Evolutionary conservation across 495 filamentous ascomycete species (phyloP), one percentile per base, ranked within the genome.

Genomic region (Xylaria cubensis): DNA sequence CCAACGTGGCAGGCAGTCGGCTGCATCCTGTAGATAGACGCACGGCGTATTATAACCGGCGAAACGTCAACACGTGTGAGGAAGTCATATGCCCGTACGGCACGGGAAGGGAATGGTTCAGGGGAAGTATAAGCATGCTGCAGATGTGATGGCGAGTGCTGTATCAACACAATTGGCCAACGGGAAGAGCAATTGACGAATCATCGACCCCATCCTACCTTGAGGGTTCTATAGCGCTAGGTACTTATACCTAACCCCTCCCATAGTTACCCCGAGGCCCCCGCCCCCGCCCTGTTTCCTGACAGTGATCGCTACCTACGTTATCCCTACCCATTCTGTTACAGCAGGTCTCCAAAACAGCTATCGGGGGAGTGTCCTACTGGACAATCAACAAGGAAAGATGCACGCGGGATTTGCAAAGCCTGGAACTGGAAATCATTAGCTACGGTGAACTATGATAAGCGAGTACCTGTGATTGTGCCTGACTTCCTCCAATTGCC

Each of bases 21-120:
- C 48, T 19, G 48, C 24, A n/a, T 50, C 9, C 63, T 64, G 56
- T 61, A 61, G 36, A 53, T 39, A 59, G 53, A 69, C 34, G 69
- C 39, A 71, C 1, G 63, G 21, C 63, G 50, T 21, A 41, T 61
- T 51, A 64, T 50, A 67, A 36, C 51, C 50, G 63, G 39, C 62
- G 63, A 50, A 17, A 34, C 41, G 1, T 46, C 59, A 72, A 72
- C 62, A 67, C 70, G 70, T 72, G 70, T 72, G 69, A 34, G 44
- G 70, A 66, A 51, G 50, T 39, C 12, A 61, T 59, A 66, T 61
- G 50, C 3, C 29, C 42, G 19, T 36, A 46, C 61, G 36, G 46
- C 56, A 55, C 36, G 39, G 17, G 44, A 44, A 34, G 29, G 44
- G 59, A 29, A 44, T 29, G 19, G 32, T n/a, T 13, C 64, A 39